phyloP scores from a whole-genome alignment of 2,329 filamentous ascomycete genomes.

The Ophiostoma piceae region DNA sequence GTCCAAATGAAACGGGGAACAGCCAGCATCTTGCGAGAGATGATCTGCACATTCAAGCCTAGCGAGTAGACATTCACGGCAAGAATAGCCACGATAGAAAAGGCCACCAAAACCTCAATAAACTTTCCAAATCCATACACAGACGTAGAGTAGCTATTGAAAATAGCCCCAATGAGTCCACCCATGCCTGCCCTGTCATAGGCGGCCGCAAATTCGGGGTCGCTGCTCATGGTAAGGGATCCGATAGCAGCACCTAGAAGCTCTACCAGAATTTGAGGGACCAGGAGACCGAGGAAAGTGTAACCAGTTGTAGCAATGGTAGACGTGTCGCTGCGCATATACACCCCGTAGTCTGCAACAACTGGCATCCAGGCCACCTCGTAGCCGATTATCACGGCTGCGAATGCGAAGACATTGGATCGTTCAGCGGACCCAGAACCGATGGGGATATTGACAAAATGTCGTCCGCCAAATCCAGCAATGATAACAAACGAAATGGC shows the following conservation, averaged over 20 bases:
- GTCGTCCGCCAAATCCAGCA: neutral
- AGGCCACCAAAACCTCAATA: neutral
- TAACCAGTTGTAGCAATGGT: neutral
- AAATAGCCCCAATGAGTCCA: neutral
- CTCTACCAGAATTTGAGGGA: constrained; percentile 1
- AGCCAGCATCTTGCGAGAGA: constrained; percentile 1
- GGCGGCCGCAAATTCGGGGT: neutral
- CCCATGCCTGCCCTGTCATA: constrained; percentile 2
- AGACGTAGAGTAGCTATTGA: neutral
- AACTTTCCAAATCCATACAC: constrained; percentile 2
- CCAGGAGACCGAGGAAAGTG: neutral
- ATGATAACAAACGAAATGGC: neutral
- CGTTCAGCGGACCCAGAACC: neutral
- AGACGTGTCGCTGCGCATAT: neutral
- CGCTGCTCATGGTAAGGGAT: constrained; percentile 9
- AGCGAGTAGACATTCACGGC: constrained; percentile 9
- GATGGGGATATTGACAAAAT: neutral
- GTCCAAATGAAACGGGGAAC: constrained; percentile 5
- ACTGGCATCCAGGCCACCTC: constrained; percentile 10
- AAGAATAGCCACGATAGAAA: neutral
- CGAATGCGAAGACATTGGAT: neutral
- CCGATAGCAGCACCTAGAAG: neutral
- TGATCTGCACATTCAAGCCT: neutral
- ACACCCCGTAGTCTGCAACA: constrained; percentile 9
- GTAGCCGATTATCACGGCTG: neutral